These are phyloP conservation scores for Micractinium conductrix DNA, from an alignment of 139 green algal genomes.

Conservation along the genomic window DNA sequence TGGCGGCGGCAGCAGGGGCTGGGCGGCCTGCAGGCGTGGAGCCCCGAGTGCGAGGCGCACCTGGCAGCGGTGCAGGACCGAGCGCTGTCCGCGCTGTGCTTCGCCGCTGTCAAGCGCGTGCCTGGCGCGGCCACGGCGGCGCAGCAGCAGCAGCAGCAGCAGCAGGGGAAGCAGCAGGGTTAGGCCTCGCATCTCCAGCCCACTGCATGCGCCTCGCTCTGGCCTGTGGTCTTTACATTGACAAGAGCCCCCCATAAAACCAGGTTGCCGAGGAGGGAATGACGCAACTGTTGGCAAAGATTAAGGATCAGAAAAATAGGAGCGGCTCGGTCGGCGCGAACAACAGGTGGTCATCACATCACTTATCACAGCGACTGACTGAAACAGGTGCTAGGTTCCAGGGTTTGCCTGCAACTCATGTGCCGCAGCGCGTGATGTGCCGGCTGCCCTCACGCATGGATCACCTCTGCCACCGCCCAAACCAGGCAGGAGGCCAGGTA, in stretches of 20 bases:
- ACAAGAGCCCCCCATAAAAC: not conserved
- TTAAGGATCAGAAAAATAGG: too few relatives aligned
- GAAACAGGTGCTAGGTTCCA: not conserved
- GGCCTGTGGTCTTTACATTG: not conserved
- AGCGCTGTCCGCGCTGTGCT: slow-evolving; percentile 52
- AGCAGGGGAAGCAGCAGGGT: not conserved
- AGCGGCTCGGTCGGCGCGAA: too few relatives aligned
- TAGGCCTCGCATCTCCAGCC: too few relatives aligned
- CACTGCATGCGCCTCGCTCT: not conserved
- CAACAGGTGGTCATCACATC: too few relatives aligned
- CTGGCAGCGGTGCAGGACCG: slow-evolving; percentile 18
- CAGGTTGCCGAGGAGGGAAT: too few relatives aligned
- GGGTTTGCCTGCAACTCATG: not conserved
- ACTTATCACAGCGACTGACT: too few relatives aligned
- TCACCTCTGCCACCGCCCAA: not conserved
- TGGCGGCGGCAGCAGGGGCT: slow-evolving; percentile 52
- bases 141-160: not conserved
- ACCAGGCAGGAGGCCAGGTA: not conserved
- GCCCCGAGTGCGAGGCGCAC: slow-evolving; percentile 44
- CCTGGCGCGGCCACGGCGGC: not conserved
- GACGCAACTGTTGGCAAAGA: too few relatives aligned
- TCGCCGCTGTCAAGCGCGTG: slow-evolving; percentile 51
- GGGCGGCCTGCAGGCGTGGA: slow-evolving; percentile 60
- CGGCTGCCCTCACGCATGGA: not conserved
- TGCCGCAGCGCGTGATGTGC: not conserved